Percentiles rank a stretch among this genome's conserved stretches.
These are phyloP conservation scores for Exophiala sp. DNA, from an alignment of 2,329 filamentous ascomycete species.

Conservation along the genomic window DNA sequence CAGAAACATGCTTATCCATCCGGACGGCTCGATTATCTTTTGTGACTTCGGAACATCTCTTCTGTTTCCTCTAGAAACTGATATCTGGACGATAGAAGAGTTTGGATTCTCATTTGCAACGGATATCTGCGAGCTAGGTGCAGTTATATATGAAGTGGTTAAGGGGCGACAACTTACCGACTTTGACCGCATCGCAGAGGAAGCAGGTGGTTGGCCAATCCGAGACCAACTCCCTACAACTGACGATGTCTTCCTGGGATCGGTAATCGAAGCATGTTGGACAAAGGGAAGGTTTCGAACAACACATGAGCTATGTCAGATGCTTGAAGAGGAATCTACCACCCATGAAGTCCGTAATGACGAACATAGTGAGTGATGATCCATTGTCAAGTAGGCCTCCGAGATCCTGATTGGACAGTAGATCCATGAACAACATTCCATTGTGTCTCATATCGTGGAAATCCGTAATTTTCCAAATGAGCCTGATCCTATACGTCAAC, in stretches of 20 bases:
- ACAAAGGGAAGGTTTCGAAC: slow-evolving; percentile 7
- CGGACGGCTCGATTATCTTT: slow-evolving; percentile 27
- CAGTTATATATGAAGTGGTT: slow-evolving; percentile 32
- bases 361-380: no score
- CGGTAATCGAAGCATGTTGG: slow-evolving; percentile 8
- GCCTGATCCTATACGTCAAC: no score
- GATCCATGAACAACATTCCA: no score
- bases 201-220: slow-evolving; percentile 5
- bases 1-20: slow-evolving; percentile 9
- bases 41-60: slow-evolving; percentile 30
- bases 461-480: no score
- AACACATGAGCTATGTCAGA: slow-evolving; percentile 5
- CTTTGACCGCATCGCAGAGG: slow-evolving; percentile 24
- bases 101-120: slow-evolving; percentile 29
- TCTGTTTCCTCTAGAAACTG: slow-evolving; percentile 18
- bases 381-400: no score
- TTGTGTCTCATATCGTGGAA: no score
- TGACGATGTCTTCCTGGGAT: slow-evolving; percentile 3
- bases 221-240: slow-evolving; percentile 7
- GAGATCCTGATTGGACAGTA: no score
- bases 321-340: neutral
- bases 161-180: slow-evolving; percentile 24
- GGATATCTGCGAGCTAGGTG: slow-evolving; percentile 31
- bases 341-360: no score
- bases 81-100: slow-evolving; percentile 28